phyloP scores from a whole-genome alignment of 139 green algal species.

The Chlamydomonas sp. region DNA sequence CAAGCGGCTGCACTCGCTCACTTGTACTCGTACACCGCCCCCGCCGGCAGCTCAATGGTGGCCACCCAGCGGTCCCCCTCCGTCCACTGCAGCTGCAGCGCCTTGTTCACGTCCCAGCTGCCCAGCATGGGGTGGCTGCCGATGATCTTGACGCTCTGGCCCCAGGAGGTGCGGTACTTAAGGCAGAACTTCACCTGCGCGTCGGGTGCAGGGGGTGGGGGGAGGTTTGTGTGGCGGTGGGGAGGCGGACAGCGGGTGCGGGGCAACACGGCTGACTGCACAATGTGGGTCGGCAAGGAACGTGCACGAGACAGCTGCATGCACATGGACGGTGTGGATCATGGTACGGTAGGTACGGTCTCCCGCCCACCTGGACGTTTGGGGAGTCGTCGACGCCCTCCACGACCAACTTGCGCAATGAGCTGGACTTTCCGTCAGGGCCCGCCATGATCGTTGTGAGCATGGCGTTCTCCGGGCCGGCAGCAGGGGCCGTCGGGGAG shows the following conservation, averaged over 20 bases:
- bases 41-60: conserved; percentile 46
- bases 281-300: too few relatives aligned
- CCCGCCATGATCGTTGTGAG: too few relatives aligned
- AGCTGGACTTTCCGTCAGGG: conserved; percentile 25
- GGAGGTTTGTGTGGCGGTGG: too few relatives aligned
- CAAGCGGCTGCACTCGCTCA: not conserved
- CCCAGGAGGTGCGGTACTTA: conserved; percentile 52
- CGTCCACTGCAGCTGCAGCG: conserved; percentile 37
- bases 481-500: too few relatives aligned
- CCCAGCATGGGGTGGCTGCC: conserved; percentile 51
- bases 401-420: conserved; percentile 30
- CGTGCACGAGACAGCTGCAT: too few relatives aligned
- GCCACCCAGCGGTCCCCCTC: conserved; percentile 48
- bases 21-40: conserved; percentile 58
- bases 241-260: too few relatives aligned
- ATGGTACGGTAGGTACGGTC: too few relatives aligned
- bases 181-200: conserved; percentile 48
- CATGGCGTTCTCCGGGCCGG: too few relatives aligned
- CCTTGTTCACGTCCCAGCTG: conserved; percentile 44
- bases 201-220: not conserved
- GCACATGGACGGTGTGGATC: too few relatives aligned
- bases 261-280: too few relatives aligned
- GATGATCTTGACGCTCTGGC: conserved; percentile 56
- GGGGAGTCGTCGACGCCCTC: conserved; percentile 29
- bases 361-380: conserved; percentile 14